Evolutionary conservation across 1,284 basidiomycete genomes (phyloP).

Genomic region (Apiotrichum laibachii): DNA sequence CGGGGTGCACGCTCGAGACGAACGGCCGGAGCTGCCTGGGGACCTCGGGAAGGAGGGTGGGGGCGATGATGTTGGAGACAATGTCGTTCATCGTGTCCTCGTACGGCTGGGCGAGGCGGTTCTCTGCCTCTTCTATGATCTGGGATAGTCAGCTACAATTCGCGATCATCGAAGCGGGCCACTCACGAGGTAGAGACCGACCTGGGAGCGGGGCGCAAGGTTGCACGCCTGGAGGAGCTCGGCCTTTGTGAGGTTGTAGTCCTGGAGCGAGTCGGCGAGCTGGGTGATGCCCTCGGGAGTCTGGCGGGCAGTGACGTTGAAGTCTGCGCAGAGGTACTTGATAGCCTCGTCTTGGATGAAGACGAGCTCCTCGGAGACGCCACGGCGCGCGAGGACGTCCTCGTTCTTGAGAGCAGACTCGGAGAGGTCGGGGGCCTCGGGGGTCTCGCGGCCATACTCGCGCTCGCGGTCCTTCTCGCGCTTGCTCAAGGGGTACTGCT

Average conservation of each 20-base stretch:
- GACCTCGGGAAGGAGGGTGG: conserved; percentile 27
- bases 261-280: conserved; percentile 65
- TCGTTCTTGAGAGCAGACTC: conserved; percentile 55
- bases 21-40: conserved; percentile 30
- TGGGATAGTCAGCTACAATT: conserved; percentile 41
- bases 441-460: conserved; percentile 16
- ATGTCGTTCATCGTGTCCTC: conserved; percentile 69
- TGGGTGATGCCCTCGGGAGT: conserved; percentile 63
- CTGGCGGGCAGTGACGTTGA: conserved; percentile 63
- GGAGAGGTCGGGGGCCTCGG: conserved; percentile 36
- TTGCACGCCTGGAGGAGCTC: conserved; percentile 91
- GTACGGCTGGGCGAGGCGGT: conserved; percentile 58
- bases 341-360: conserved; percentile 87
- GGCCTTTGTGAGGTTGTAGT: conserved; percentile 75
- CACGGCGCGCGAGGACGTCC: conserved; percentile 38
- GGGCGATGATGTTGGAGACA: conserved; percentile 56
- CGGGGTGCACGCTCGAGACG: conserved; percentile 16
- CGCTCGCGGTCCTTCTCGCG: not conserved
- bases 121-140: conserved; percentile 88
- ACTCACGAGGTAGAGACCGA: conserved; percentile 86
- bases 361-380: conserved; percentile 72
- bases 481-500: conserved; percentile 13
- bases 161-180: not conserved
- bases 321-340: conserved; percentile 61
- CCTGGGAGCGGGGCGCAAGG: conserved; percentile 72